Conservation (phyloP, 441 rosid genomes). For the Erodium texanum region DNA sequence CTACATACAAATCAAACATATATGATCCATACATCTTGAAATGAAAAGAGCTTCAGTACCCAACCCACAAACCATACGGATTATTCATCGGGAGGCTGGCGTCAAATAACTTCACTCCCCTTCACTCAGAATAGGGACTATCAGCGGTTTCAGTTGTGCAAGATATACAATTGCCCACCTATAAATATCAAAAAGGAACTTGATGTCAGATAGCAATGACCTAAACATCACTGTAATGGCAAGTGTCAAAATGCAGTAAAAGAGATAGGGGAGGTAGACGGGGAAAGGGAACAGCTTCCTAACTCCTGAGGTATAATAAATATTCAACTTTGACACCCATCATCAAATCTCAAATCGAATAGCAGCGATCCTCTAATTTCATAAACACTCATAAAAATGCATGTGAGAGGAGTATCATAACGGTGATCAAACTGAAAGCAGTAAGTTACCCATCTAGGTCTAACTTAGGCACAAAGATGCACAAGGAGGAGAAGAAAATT, state of each 20-base stretch:
- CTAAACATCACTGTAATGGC: not conserved
- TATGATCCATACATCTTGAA: not conserved
- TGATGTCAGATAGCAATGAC: not conserved
- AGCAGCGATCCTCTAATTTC: no score
- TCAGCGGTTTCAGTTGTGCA: slow-evolving; percentile 92
- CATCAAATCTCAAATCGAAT: not conserved
- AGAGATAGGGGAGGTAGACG: no score
- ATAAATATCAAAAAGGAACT: slow-evolving; percentile 3
- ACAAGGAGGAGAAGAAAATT: no score
- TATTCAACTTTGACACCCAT: no score
- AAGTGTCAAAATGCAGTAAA: not conserved
- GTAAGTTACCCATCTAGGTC: not conserved
- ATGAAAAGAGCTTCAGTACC: not conserved
- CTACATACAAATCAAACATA: not conserved
- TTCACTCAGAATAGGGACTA: slow-evolving; percentile 76
- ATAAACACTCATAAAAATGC: no score
- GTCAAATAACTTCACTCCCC: slow-evolving; percentile 48
- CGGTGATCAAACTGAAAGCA: not conserved
- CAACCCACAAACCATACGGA: not conserved
- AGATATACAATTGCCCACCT: slow-evolving; percentile 98
- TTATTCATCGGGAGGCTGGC: not conserved
- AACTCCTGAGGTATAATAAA: no score
- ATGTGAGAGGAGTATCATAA: not conserved
- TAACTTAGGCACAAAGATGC: no score
- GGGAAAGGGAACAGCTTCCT: no score